These are phyloP conservation scores for Candida andamanensis DNA, from an alignment of 805 yeast genomes.

Conservation along the genomic window DNA sequence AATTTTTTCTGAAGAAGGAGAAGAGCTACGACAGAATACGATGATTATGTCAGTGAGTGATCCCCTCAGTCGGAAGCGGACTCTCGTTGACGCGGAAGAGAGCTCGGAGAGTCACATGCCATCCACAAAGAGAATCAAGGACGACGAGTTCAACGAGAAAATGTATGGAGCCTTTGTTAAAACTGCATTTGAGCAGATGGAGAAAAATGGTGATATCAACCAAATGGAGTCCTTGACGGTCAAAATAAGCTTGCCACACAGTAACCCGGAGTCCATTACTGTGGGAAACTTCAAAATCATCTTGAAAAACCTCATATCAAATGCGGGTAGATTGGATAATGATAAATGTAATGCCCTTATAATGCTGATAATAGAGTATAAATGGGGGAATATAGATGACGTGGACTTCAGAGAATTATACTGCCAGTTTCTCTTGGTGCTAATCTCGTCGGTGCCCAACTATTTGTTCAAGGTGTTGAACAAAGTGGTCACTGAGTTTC, in stretches of 20 bases:
- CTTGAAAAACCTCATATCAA: slow-evolving; percentile 54
- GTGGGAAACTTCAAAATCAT: slow-evolving; percentile 49
- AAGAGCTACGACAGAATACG: slow-evolving; percentile 7
- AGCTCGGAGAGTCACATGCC: slow-evolving; percentile 4
- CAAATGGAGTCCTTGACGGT: slow-evolving; percentile 57
- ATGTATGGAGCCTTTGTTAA: slow-evolving; percentile 46
- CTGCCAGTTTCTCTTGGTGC: slow-evolving; percentile 66
- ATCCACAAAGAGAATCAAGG: slow-evolving; percentile 1
- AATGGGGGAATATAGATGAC: slow-evolving; percentile 50
- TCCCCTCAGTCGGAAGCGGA: slow-evolving; percentile 30
- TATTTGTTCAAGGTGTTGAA: slow-evolving; percentile 84
- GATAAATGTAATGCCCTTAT: slow-evolving; percentile 49
- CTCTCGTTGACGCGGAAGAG: slow-evolving; percentile 11
- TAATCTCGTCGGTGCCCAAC: slow-evolving; percentile 81
- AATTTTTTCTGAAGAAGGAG: slow-evolving; percentile 9
- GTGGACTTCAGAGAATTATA: slow-evolving; percentile 30
- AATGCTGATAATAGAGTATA: slow-evolving; percentile 54
- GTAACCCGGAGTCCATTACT: slow-evolving; percentile 51
- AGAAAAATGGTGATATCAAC: slow-evolving; percentile 44
- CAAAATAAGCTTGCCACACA: slow-evolving; percentile 50
- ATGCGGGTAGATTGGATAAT: slow-evolving; percentile 64
- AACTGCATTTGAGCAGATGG: slow-evolving; percentile 67
- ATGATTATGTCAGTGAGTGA: slow-evolving; percentile 38
- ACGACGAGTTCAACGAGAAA: slow-evolving; percentile 26
- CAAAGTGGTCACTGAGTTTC: slow-evolving; percentile 62